Evolutionary conservation across 2,329 filamentous ascomycete species (phyloP).

Genomic region (Penicillium sp.): DNA sequence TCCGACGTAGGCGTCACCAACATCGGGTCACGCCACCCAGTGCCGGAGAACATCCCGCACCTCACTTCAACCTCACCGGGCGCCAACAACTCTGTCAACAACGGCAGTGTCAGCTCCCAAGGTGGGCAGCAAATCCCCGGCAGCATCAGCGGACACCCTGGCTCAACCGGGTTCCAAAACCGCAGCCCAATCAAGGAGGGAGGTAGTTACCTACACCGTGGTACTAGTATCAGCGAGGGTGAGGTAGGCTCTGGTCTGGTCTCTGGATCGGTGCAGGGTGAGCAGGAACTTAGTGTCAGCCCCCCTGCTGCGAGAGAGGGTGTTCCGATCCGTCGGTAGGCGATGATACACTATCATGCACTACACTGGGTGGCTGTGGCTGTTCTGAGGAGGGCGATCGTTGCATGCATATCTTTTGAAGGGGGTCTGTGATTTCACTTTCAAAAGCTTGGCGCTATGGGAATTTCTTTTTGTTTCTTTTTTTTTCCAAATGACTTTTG

Average conservation of each 20-base stretch:
- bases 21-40: constrained; percentile 91
- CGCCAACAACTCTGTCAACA: constrained; percentile 36
- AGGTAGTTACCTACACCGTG: constrained; percentile 74
- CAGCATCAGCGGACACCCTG: constrained; percentile 44
- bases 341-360: constrained; percentile 20
- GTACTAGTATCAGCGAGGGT: constrained; percentile 65
- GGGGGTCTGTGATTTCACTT: constrained; percentile 21
- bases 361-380: constrained; percentile 9
- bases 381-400: constrained; percentile 1
- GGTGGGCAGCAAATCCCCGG: constrained; percentile 43
- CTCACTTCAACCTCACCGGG: constrained; percentile 64
- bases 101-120: constrained; percentile 31
- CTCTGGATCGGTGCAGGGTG: constrained; percentile 47
- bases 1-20: constrained; percentile 89
- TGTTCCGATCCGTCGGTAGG: constrained; percentile 64
- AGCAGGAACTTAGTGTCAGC: constrained; percentile 44
- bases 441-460: constrained; percentile 40
- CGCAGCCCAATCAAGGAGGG: constrained; percentile 88
- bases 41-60: constrained; percentile 93
- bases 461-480: constrained; percentile 17
- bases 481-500: background rate
- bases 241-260: constrained; percentile 37
- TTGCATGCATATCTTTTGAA: constrained; percentile 18
- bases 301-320: constrained; percentile 51
- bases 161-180: constrained; percentile 51